Conservation (phyloP, 1,284 basidiomycete genomes). For the Caloboletus firmus region DNA sequence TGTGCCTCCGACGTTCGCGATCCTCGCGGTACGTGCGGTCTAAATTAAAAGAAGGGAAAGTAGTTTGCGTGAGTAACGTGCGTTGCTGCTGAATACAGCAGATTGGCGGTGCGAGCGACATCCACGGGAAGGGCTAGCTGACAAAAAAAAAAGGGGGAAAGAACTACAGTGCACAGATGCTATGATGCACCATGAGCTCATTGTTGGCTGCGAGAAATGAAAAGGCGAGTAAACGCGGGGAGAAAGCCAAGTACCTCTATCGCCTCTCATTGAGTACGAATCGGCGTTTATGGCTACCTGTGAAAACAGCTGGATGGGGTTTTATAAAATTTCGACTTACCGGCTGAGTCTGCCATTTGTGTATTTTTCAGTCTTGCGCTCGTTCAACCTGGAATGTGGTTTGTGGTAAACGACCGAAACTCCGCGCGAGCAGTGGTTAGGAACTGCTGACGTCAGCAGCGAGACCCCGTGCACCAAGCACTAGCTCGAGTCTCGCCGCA, state of each 20-base stretch:
- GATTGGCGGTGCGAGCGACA: conserved; percentile 39
- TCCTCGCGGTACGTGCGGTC: conserved; percentile 51
- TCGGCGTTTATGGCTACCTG: conserved; percentile 32
- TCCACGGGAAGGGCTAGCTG: conserved; percentile 52
- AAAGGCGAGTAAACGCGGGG: conserved; percentile 23
- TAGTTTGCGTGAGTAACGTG: conserved; percentile 49
- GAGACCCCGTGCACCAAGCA: conserved; percentile 23
- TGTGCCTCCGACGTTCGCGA: conserved; percentile 52
- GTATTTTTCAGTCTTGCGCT: conserved; percentile 25
- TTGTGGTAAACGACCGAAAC: conserved; percentile 26
- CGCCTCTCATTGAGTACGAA: conserved; percentile 34
- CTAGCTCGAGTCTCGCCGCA: conserved; percentile 11
- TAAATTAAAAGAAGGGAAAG: conserved; percentile 45
- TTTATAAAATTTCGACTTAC: conserved; percentile 28
- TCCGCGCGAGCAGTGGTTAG: conserved; percentile 10
- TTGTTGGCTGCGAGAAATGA: conserved; percentile 29
- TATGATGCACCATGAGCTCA: conserved; percentile 64
- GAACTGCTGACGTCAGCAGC: conserved; percentile 31
- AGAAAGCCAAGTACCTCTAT: conserved; percentile 38
- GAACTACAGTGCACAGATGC: conserved; percentile 53
- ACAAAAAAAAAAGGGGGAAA: conserved; percentile 51
- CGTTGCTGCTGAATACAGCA: conserved; percentile 41
- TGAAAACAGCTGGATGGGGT: conserved; percentile 24
- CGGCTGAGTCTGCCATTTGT: conserved; percentile 43
- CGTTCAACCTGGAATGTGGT: conserved; percentile 23